Evolutionary conservation across 805 yeast species (phyloP).

Genomic region (Wickerhamiella sergipiensis): DNA sequence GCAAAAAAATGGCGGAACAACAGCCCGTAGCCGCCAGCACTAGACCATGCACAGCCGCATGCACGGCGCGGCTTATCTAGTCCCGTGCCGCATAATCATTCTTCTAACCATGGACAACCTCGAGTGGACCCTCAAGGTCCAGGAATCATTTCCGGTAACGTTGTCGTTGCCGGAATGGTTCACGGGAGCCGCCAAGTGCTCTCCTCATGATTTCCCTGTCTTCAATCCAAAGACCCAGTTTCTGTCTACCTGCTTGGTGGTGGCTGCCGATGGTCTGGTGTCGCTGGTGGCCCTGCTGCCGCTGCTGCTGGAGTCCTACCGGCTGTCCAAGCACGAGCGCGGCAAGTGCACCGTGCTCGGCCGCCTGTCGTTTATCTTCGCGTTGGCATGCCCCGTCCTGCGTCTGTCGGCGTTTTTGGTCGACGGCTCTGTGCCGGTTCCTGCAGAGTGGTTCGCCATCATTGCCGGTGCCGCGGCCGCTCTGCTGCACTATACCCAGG

Average conservation of each 20-base stretch:
- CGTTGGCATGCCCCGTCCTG: constrained; percentile 7
- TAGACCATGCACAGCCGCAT: too few species aligned
- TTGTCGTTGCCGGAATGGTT: background rate
- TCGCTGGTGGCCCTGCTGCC: constrained; percentile 9
- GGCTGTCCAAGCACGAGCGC: constrained; percentile 9
- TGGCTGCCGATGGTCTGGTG: constrained; percentile 8
- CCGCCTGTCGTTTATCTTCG: constrained; percentile 11
- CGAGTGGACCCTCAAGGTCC: background rate
- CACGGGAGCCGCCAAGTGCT: background rate
- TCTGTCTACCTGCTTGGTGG: constrained; percentile 12
- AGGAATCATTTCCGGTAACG: background rate
- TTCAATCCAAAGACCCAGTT: constrained; percentile 16
- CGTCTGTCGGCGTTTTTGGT: constrained; percentile 5
- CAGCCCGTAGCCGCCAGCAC: too few species aligned
- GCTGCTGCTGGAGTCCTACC: constrained; percentile 4
- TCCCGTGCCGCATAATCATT: background rate
- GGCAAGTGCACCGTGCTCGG: constrained; percentile 12
- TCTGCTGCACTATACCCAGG: constrained; percentile 13
- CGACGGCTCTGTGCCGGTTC: constrained; percentile 4
- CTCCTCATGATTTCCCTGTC: constrained; percentile 3
- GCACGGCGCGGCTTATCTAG: background rate
- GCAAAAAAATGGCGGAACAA: too few species aligned
- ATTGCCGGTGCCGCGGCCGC: constrained; percentile 8
- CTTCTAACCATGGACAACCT: background rate
- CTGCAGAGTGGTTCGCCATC: constrained; percentile 6